Evolutionary conservation across 1,139 yeast genomes (phyloP), one percentile per base, ranked within the genome.

Genomic region (Pichia sp.): DNA sequence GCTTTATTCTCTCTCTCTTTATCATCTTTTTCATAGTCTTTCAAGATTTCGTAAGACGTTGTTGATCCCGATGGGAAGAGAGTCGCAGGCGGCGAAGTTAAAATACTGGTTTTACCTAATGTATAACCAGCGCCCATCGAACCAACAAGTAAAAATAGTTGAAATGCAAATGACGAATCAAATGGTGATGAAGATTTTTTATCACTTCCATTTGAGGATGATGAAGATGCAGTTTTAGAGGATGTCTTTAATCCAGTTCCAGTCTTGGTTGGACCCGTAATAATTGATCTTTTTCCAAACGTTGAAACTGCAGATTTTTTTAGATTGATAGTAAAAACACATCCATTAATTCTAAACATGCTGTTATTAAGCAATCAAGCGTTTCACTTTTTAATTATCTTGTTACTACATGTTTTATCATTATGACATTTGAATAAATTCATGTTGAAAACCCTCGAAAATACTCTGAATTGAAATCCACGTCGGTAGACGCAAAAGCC

Each of bases 51-150:
- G 56, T 36, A 59, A 39, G 38, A 41, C 8, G 68, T 60, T 3
- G 56, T 58, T 16, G 67, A 62, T 8, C 58, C 61, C 14, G 56
- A 31, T 4, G 68, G 68, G 42, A 64, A 65, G 44, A 63, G 45
- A 29, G 61, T 61, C 8, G 60, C 56, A 1, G 68, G 68, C 9
- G 67, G 64, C 9, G 59, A 54, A 28, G 62, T 57, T 22, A 58
- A 39, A 6, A 59, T 47, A 2, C 56, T 49, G 3, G 63, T 56
- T 48, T 63, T 63, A 25, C 68, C 68, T 6, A 65, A 48, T 3
- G 65, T 58, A 46, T 64, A 64, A 5, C 68, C 68, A 3, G 67
- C 66, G 16, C 66, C 67, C 66, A 65, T 62, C 1, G 68, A 62
- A n/a, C 62, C 65, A 10, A 64, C 60, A 27, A 64, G 47, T 14